phyloP scores from a whole-genome alignment of 306 rosid genomes.

The Castanea crenata region DNA sequence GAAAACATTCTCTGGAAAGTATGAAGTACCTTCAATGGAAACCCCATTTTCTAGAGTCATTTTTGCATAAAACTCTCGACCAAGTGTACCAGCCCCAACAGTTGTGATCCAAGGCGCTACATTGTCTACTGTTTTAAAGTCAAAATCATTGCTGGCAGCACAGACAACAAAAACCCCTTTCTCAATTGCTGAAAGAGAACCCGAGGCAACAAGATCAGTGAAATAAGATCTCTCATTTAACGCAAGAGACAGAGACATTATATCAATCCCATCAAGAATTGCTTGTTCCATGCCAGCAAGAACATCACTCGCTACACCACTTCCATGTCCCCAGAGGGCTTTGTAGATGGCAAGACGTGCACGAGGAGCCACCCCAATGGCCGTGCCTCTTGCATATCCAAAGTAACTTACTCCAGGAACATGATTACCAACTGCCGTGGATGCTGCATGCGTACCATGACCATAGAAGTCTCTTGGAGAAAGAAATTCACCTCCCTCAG shows the following conservation, averaged over 20 bases:
- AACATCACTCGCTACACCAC: not conserved
- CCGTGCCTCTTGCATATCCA: slow-evolving; percentile 19
- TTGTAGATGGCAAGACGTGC: slow-evolving; percentile 26
- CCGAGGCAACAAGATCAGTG: not conserved
- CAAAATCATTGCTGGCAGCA: not conserved
- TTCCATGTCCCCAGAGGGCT: not conserved
- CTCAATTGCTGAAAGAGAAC: not conserved
- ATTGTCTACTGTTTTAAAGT: not conserved
- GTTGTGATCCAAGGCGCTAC: slow-evolving; percentile 26
- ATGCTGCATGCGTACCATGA: slow-evolving; percentile 24
- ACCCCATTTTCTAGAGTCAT: not conserved
- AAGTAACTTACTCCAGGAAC: slow-evolving; percentile 1
- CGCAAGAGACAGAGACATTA: not conserved
- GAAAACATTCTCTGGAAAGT: not conserved
- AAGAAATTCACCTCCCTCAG: not conserved
- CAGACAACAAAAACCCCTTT: not conserved
- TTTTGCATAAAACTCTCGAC: not conserved
- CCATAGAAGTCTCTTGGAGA: slow-evolving; percentile 1
- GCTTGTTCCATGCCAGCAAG: not conserved
- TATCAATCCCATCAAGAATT: no score
- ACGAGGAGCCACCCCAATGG: slow-evolving; percentile 13
- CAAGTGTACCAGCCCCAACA: slow-evolving; percentile 10
- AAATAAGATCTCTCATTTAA: not conserved
- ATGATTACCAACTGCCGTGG: slow-evolving; percentile 11
- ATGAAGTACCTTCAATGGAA: not conserved